These are phyloP conservation scores for Volvariella volvacea DNA, from an alignment of 1,284 basidiomycete species.

Conservation along the genomic window DNA sequence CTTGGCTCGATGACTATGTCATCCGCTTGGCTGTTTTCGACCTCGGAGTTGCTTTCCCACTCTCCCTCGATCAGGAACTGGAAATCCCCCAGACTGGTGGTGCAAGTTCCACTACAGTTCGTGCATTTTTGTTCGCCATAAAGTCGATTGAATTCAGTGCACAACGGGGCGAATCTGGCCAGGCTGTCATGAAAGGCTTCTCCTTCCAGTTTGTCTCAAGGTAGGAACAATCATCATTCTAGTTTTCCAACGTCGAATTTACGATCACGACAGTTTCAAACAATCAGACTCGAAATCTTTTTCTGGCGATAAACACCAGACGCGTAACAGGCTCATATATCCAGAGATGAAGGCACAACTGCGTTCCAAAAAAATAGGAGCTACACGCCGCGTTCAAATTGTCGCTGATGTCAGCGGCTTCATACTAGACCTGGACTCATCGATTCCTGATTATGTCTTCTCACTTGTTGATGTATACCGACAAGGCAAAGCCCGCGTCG, in stretches of 20 bases:
- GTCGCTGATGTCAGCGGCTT: constrained; percentile 81
- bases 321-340: constrained; percentile 72
- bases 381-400: constrained; percentile 56
- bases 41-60: constrained; percentile 82
- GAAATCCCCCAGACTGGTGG: constrained; percentile 35
- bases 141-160: constrained; percentile 67
- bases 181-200: constrained; percentile 64
- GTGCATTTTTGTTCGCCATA: constrained; percentile 82
- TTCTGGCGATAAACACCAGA: constrained; percentile 59
- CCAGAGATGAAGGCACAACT: constrained; percentile 77
- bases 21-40: constrained; percentile 61
- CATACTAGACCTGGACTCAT: constrained; percentile 78
- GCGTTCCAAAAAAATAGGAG: constrained; percentile 45
- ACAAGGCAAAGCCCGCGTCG: constrained; percentile 73
- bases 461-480: constrained; percentile 82
- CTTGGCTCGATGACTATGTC: constrained; percentile 64
- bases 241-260: no score
- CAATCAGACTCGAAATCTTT: constrained; percentile 69
- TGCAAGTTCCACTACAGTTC: constrained; percentile 40
- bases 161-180: constrained; percentile 72
- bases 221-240: no score
- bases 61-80: constrained; percentile 49
- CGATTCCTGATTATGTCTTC: constrained; percentile 74
- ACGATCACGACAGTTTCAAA: constrained; percentile 81
- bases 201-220: constrained; percentile 79